Conservation (phyloP, 2,329 filamentous ascomycete genomes). For the Verticillium alfalfae region DNA sequence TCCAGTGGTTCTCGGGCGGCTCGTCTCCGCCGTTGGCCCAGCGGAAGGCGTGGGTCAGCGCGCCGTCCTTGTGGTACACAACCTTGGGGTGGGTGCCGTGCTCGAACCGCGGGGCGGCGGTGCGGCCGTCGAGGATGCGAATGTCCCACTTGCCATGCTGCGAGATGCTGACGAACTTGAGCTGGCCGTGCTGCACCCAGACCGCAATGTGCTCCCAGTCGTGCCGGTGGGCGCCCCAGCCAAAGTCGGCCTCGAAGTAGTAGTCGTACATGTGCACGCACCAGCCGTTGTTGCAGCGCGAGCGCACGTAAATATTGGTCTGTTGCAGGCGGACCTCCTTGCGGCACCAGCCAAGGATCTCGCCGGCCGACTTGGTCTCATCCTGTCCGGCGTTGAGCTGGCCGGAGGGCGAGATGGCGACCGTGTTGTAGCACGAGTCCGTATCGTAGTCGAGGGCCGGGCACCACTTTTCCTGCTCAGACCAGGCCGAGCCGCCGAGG, state of each 20-base stretch:
- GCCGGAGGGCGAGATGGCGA: constrained; percentile 27
- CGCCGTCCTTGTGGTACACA: constrained; percentile 23
- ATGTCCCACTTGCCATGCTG: constrained; percentile 20
- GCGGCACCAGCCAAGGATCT: constrained; percentile 20
- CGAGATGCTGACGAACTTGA: constrained; percentile 18
- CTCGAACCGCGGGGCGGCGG: constrained; percentile 16
- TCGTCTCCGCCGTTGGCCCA: constrained; percentile 20
- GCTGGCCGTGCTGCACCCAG: constrained; percentile 16
- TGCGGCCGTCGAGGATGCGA: constrained; percentile 9
- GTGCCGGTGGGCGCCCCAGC: constrained; percentile 9
- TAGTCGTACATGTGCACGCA: constrained; percentile 38
- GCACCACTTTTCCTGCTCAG: neutral
- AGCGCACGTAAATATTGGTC: constrained; percentile 35
- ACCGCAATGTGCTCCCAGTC: constrained; percentile 27
- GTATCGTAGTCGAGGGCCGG: constrained; percentile 24
- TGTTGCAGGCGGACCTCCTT: constrained; percentile 26
- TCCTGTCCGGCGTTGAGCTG: constrained; percentile 20
- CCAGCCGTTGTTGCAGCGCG: constrained; percentile 37
- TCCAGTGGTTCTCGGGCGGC: constrained; percentile 18
- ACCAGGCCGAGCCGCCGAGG: neutral
- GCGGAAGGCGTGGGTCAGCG: constrained; percentile 20
- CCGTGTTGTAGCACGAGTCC: constrained; percentile 32
- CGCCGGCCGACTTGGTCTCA: neutral
- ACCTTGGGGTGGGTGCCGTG: constrained; percentile 22
- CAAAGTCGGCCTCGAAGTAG: constrained; percentile 40